Base-by-base conservation (phyloP, 306 rosid species). In the Glycine latifolia region DNA sequence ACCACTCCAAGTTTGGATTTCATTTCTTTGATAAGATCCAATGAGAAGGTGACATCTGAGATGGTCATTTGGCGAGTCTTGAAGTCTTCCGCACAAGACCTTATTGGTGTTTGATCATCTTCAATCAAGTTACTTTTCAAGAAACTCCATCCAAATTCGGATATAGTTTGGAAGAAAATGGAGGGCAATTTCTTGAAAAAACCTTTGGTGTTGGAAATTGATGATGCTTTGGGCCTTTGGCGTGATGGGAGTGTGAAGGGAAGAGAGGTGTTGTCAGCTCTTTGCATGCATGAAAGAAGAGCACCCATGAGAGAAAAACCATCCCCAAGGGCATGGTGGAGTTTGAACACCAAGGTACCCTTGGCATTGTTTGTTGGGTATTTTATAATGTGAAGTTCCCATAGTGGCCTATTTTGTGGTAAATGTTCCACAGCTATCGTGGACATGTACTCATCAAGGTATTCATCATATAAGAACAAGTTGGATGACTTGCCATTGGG, bases 281-380 rank as follows among this genome's bases (percentile, higher is more conserved):
- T 85, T 71, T 78, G 84, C 17, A 89, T 56, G 74, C 86, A 89
- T n/a, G 96, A 83, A 63, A 89, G 85, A 79, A 91, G 89, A 33
- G 89, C 84, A 50, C 89, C 85, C 93, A 89, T 91, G 1, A 89
- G 78, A 10, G 92, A 82, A 71, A 82, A 89, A 46, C 91, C 94
- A 87, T 91, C 93, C 0, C 92, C 95, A 16, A 91, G 90, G 0
- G 91, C 86, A 74, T 89, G 95, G 54, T 89, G 93, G 43, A 89
- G 79, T 74, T 82, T 84, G 80, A 91, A 85, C 13, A 91, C 43
- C 7, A 89, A 0, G 3, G 76, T 85, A 0, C 89, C 86, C 53
- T 79, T 85, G 72, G 90, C 86, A 75, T 11, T 78, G 7, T 16
- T 86, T 16, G 91, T 84, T 41, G 95, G 92, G 60, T 87, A 89